Percentiles rank a stretch among this genome's conserved stretches.
Conservation (phyloP, 192 early-diverging fungal genomes). For the Backusella mclennaniae region DNA sequence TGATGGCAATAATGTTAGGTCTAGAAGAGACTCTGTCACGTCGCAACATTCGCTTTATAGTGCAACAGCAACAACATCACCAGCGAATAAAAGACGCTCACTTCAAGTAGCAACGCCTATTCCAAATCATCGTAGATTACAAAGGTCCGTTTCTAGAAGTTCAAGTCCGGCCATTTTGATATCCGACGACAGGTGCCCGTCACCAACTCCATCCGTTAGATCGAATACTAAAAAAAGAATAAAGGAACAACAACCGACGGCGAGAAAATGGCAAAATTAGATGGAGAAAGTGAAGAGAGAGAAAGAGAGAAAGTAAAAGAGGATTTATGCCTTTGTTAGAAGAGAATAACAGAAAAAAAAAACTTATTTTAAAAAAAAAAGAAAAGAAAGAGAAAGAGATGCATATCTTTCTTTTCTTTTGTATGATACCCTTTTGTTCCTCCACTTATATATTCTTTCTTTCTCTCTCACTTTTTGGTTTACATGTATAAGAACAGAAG, state of each 20-base stretch:
- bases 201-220: not conserved
- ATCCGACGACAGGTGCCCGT: not conserved
- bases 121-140: constrained; percentile 6
- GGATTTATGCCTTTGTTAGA: not conserved
- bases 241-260: not conserved
- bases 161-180: constrained; percentile 2
- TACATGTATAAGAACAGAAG: not conserved
- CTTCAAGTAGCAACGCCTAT: not conserved
- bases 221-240: constrained; percentile 1
- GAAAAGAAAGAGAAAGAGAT: not conserved
- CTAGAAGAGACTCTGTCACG: not conserved
- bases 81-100: not conserved
- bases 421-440: not conserved
- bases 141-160: constrained; percentile 12
- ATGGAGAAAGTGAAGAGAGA: not conserved
- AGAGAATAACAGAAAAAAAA: not conserved
- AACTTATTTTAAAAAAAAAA: not conserved
- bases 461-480: not conserved
- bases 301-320: not conserved
- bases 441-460: not conserved
- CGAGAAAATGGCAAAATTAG: constrained; percentile 11
- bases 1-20: not conserved
- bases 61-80: not conserved
- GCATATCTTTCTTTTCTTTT: not conserved
- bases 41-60: not conserved